Base-by-base conservation (phyloP, 176 grass and related monocot species). In the Phyllostachys edulis region DNA sequence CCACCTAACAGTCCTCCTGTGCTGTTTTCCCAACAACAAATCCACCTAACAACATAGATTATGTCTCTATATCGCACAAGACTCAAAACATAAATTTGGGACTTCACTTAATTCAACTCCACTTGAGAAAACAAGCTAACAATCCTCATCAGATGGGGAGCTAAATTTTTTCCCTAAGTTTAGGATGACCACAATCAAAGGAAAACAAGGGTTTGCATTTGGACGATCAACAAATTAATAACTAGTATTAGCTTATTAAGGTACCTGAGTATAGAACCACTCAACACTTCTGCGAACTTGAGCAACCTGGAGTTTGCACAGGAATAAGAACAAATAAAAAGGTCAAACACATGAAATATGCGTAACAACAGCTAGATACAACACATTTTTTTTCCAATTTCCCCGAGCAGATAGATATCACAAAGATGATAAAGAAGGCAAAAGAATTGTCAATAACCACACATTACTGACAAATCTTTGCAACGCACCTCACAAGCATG, bases 191-290 rank as follows among this genome's bases (percentile, higher is more conserved):
- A 54, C 3, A 24, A 68, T 50, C 20, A 63, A 70, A 46, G 63
- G 64, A 54, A 1, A 69, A 24, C 3, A 21, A 27, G 55, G 4
- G 6, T 62, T 47, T 68, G 27, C 14, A 15, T 1, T 45, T 71
- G 46, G 46, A 24, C 44, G 51, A 74, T 24, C 45, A 63, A 76
- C 11, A 89, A 56, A 72, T 0, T 14, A 38, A 38, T 23, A 64
- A 8, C 12, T 36, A 64, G 5, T 17, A 46, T 9, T 78, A 57
- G 36, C 47, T 15, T 60, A 75, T 61, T 59, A 34, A 46, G 51
- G n/a, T 90, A 99, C 96, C 91, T 99, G 93, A 87, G 86, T 78
- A 64, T 88, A 87, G 76, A 99, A 82, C 93, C 96, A 95, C 65
- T 92, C 89, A 80, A 90, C 41, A 46, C 88, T 94, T 76, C 71